Conservation (phyloP, 2,329 filamentous ascomycete genomes). For the Aspergillus aculeatus region DNA sequence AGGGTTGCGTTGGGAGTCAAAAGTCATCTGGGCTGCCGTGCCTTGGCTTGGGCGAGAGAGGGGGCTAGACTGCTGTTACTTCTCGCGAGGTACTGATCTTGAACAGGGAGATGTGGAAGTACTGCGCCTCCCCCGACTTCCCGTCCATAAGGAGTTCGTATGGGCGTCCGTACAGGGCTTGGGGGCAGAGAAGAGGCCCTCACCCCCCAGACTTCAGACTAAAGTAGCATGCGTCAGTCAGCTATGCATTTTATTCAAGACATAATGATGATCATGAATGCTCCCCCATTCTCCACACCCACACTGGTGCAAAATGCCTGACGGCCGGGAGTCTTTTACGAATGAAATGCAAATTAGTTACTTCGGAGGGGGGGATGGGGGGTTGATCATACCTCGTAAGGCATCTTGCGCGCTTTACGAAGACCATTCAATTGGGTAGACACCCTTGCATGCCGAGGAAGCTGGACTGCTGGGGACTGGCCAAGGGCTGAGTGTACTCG, state of each 20-base stretch:
- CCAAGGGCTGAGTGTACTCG: background rate
- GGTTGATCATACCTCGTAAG: background rate
- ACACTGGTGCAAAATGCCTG: background rate
- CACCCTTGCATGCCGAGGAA: background rate
- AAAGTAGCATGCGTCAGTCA: background rate
- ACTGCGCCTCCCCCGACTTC: background rate
- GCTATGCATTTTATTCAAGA: background rate
- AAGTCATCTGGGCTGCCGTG: background rate
- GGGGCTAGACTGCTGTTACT: background rate
- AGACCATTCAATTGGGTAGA: background rate
- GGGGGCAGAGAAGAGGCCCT: background rate
- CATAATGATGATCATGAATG: background rate
- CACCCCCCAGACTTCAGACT: background rate
- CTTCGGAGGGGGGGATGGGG: too few relatives aligned
- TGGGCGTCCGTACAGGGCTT: background rate
- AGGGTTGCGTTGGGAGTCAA: too few relatives aligned
- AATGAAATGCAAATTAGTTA: background rate
- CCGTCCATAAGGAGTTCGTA: background rate
- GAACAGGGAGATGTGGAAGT: background rate
- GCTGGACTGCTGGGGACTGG: background rate
- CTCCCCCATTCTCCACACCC: background rate
- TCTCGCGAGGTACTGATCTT: background rate
- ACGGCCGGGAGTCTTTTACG: background rate
- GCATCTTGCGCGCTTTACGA: background rate
- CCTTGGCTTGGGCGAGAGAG: background rate